Conservation (phyloP, 2,329 filamentous ascomycete species). For the Sporothrix protearum region DNA sequence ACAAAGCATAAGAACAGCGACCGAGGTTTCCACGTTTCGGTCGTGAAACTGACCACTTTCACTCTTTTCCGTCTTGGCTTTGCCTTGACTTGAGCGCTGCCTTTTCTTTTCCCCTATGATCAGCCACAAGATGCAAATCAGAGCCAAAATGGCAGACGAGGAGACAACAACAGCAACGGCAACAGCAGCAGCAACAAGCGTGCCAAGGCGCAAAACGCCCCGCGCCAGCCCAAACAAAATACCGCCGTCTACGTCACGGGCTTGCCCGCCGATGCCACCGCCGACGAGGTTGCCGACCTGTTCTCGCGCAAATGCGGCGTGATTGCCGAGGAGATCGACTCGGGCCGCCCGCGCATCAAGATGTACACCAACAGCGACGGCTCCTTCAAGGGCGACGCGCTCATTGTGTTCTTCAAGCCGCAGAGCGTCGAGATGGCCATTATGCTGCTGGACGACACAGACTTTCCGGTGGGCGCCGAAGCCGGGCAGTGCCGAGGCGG, state of each 20-base stretch:
- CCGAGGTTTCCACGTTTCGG: slow-evolving; percentile 1
- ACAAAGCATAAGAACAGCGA: background rate
- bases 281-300: slow-evolving; percentile 74
- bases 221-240: slow-evolving; percentile 61
- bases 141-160: slow-evolving; percentile 16
- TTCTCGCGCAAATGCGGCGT: slow-evolving; percentile 85
- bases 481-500: slow-evolving; percentile 39
- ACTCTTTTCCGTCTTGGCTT: background rate
- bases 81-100: background rate
- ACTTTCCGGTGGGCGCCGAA: slow-evolving; percentile 65
- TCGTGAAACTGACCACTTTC: slow-evolving; percentile 6
- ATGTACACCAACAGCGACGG: slow-evolving; percentile 81
- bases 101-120: background rate
- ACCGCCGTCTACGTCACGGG: slow-evolving; percentile 91
- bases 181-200: slow-evolving; percentile 24
- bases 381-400: slow-evolving; percentile 86
- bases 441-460: slow-evolving; percentile 73
- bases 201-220: slow-evolving; percentile 35
- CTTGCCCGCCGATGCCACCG: slow-evolving; percentile 72
- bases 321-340: slow-evolving; percentile 91
- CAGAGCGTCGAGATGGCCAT: slow-evolving; percentile 88
- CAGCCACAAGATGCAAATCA: slow-evolving; percentile 18
- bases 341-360: slow-evolving; percentile 82
- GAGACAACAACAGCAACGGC: background rate
- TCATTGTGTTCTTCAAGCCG: slow-evolving; percentile 91